These are phyloP conservation scores for Galerina marginata DNA, from an alignment of 768 basidiomycete genomes.

Conservation along the genomic window DNA sequence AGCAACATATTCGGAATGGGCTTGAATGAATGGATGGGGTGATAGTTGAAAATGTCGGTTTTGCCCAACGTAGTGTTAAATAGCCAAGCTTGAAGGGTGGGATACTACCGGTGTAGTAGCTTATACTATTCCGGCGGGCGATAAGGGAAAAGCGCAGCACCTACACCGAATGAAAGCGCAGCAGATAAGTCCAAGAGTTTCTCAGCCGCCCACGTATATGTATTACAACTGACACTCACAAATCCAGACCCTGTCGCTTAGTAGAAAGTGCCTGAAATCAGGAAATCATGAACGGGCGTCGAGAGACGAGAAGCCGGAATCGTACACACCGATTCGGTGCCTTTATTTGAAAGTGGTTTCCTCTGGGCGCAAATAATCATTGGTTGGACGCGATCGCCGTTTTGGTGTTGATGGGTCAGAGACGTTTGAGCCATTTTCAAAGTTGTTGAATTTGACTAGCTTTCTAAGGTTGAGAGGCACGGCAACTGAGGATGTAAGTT, in stretches of 20 bases:
- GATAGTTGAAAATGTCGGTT: not conserved
- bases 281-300: no score
- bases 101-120: constrained; percentile 17
- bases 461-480: not conserved
- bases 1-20: no score
- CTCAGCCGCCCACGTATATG: constrained; percentile 10
- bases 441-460: no score
- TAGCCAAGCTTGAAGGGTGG: constrained; percentile 18
- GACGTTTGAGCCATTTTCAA: no score
- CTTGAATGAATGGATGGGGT: not conserved
- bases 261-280: not conserved
- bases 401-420: no score
- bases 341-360: no score
- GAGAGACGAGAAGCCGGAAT: no score
- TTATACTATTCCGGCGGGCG: constrained; percentile 15
- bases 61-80: constrained; percentile 11
- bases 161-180: constrained; percentile 22
- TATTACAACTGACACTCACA: constrained; percentile 6
- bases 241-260: constrained; percentile 11
- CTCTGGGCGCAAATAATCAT: no score
- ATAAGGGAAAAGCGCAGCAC: constrained; percentile 29
- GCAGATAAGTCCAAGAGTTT: constrained; percentile 15
- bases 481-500: not conserved
- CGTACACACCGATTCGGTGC: no score
- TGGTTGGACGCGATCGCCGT: no score